Percentiles rank a stretch among this genome's conserved stretches.
phyloP scores from a whole-genome alignment of 1,284 basidiomycete genomes.

The Ustilago tritici region DNA sequence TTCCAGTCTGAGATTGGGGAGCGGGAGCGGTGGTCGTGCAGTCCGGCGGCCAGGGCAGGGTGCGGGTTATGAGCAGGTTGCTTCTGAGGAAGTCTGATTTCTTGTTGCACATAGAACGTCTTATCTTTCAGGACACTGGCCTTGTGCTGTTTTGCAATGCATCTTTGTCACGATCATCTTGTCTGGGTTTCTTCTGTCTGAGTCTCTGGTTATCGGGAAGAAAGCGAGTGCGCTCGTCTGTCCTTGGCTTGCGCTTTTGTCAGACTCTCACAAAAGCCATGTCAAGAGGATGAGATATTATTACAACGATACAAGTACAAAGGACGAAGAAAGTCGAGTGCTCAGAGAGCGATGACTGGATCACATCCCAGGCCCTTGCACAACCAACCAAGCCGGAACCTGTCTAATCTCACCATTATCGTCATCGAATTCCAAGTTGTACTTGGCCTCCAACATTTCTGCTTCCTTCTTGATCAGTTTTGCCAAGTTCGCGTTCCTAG shows the following conservation, averaged over 20 bases:
- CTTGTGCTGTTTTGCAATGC: slow-evolving; percentile 6
- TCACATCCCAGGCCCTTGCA: slow-evolving; percentile 55
- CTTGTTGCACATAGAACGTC: neutral
- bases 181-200: neutral
- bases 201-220: neutral
- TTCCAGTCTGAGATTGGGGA: slow-evolving; percentile 21
- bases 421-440: slow-evolving; percentile 67
- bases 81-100: slow-evolving; percentile 31
- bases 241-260: too few relatives aligned
- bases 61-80: slow-evolving; percentile 38
- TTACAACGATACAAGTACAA: slow-evolving; percentile 41
- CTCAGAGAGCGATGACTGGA: neutral
- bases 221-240: neutral
- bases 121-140: neutral
- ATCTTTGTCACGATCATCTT: neutral
- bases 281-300: slow-evolving; percentile 2
- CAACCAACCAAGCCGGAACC: slow-evolving; percentile 66
- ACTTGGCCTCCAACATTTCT: slow-evolving; percentile 63
- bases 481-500: slow-evolving; percentile 31
- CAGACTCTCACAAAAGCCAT: too few relatives aligned
- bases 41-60: slow-evolving; percentile 1
- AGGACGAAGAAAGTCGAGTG: neutral
- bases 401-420: slow-evolving; percentile 64
- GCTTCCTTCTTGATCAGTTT: slow-evolving; percentile 52
- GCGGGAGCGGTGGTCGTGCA: neutral